Evolutionary conservation across 176 grass and related monocot genomes (phyloP).

Genomic region (Hyparrhenia diplandra): DNA sequence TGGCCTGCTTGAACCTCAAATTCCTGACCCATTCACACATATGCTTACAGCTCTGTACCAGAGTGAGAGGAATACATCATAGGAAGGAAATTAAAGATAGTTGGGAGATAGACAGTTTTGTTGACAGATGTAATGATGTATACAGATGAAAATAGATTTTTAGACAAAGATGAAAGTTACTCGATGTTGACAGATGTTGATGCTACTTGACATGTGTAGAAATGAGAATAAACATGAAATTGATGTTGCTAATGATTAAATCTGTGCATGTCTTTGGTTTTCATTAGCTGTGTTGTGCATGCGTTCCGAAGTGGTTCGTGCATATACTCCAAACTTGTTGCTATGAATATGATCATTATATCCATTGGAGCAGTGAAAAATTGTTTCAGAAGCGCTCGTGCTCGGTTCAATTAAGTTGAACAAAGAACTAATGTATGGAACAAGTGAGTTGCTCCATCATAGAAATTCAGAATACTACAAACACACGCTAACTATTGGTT

Average conservation of each 20-base stretch:
- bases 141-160: background rate
- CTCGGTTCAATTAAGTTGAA: background rate
- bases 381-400: background rate
- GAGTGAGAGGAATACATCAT: background rate
- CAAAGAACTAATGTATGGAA: background rate
- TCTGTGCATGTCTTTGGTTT: background rate
- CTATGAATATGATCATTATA: no score
- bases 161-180: background rate
- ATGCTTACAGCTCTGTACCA: no score
- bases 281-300: background rate
- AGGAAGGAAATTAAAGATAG: conserved; percentile 28
- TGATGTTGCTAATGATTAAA: background rate
- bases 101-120: conserved; percentile 18
- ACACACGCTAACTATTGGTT: no score
- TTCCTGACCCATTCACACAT: conserved; percentile 16
- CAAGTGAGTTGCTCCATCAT: background rate
- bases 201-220: background rate
- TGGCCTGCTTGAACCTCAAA: background rate
- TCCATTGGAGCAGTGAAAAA: background rate
- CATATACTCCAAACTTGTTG: no score
- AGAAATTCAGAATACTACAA: background rate
- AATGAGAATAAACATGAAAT: background rate
- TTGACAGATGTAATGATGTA: conserved; percentile 32
- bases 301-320: background rate
- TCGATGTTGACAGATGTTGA: background rate